Evolutionary conservation across 257 asterid genomes (phyloP).

Genomic region (Scutellaria minor): DNA sequence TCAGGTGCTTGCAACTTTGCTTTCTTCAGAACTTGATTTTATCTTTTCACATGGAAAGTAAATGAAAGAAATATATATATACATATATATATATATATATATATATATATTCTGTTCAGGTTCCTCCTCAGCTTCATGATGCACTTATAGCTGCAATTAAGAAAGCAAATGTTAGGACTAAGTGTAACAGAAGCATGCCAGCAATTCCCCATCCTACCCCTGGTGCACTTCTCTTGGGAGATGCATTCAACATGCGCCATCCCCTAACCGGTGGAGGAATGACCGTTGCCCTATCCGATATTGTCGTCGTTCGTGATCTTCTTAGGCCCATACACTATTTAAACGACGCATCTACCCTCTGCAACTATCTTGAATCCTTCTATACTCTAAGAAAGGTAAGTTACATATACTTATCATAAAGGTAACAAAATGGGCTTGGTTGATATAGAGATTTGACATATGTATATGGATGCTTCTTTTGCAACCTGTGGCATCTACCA

Average conservation of each 20-base stretch:
- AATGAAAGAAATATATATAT: too few species aligned
- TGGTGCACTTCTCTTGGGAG: constrained; percentile 69
- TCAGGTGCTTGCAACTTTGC: constrained; percentile 46
- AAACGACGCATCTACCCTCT: constrained; percentile 47
- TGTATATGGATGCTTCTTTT: constrained; percentile 12
- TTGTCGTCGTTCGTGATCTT: constrained; percentile 64
- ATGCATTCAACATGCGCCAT: constrained; percentile 79
- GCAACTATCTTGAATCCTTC: constrained; percentile 64
- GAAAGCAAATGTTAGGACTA: constrained; percentile 60
- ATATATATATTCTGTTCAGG: constrained; percentile 28
- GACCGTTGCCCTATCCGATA: constrained; percentile 69
- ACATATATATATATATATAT: too few species aligned
- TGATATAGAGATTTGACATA: background rate
- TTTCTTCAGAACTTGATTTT: background rate
- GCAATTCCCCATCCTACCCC: constrained; percentile 67
- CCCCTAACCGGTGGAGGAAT: constrained; percentile 81
- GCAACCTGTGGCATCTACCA: constrained; percentile 87
- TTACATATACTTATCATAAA: background rate
- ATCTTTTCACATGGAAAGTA: background rate
- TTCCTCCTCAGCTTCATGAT: constrained; percentile 54
- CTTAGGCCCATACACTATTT: constrained; percentile 55
- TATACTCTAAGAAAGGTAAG: constrained; percentile 67
- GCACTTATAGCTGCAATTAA: constrained; percentile 56
- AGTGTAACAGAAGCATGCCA: constrained; percentile 75
- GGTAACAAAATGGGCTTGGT: background rate